Evolutionary conservation across 768 basidiomycete genomes (phyloP).

Genomic region (Psilocybe subaeruginosa): DNA sequence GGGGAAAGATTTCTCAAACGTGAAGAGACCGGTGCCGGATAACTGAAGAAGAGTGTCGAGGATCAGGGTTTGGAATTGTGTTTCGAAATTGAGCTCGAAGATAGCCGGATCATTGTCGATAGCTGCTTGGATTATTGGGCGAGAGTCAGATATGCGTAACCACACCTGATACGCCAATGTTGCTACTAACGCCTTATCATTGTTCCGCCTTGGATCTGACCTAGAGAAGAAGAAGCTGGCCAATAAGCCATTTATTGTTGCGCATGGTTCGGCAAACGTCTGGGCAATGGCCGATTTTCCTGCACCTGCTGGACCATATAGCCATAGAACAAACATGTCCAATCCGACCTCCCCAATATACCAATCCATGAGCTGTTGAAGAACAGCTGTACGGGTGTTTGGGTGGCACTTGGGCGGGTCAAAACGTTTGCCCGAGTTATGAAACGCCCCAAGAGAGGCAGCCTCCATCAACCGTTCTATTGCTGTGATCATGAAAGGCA

Average conservation of each 20-base stretch:
- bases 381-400: conserved; percentile 13
- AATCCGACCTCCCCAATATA: neutral
- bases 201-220: conserved; percentile 2
- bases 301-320: conserved; percentile 20
- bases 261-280: conserved; percentile 11
- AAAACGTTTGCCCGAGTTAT: conserved; percentile 12
- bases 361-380: conserved; percentile 15
- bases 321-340: conserved; percentile 15
- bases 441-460: conserved; percentile 4
- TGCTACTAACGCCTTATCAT: conserved; percentile 1
- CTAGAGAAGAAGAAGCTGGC: conserved; percentile 20
- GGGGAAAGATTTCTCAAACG: neutral
- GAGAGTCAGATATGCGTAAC: neutral
- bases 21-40: neutral
- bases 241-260: neutral
- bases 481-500: neutral
- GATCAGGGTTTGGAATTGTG: conserved; percentile 15
- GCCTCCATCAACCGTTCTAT: neutral
- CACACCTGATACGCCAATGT: conserved; percentile 20
- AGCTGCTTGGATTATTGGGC: neutral
- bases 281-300: conserved; percentile 24
- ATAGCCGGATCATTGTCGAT: conserved; percentile 10
- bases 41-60: conserved; percentile 3
- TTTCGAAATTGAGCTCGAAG: neutral
- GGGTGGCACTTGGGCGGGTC: conserved; percentile 18